Percentiles rank a stretch among this genome's conserved stretches.
phyloP scores from a whole-genome alignment of 169 alveolate species.

The Neospora caninum region DNA sequence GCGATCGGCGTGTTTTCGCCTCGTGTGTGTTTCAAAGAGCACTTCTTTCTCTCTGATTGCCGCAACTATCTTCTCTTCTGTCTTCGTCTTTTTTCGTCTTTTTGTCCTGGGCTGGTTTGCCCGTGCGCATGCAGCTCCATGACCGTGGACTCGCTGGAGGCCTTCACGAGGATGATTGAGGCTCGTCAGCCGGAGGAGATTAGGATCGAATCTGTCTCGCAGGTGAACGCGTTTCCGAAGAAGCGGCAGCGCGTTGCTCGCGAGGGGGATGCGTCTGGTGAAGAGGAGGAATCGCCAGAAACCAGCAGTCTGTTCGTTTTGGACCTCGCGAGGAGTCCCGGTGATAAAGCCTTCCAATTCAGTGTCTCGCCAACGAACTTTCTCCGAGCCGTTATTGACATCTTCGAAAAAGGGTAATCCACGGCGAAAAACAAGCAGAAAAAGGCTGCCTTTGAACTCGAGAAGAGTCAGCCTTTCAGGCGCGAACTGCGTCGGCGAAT shows the following conservation, averaged over 20 bases:
- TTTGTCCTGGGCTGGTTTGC: not conserved
- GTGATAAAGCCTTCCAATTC: slow-evolving; percentile 83
- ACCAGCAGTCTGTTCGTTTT: slow-evolving; percentile 69
- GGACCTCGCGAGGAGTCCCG: slow-evolving; percentile 78
- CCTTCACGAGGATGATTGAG: slow-evolving; percentile 15
- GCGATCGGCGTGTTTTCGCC: no score
- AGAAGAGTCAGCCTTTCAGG: no score
- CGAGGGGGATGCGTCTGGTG: not conserved
- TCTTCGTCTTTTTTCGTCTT: no score
- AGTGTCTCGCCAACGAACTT: slow-evolving; percentile 86
- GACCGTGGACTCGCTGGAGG: slow-evolving; percentile 25
- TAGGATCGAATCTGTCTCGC: slow-evolving; percentile 31
- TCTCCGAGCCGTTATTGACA: slow-evolving; percentile 81
- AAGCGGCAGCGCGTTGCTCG: not conserved
- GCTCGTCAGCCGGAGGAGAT: slow-evolving; percentile 38
- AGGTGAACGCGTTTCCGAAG: slow-evolving; percentile 13
- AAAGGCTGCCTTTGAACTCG: no score
- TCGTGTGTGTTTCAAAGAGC: no score
- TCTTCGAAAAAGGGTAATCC: slow-evolving; percentile 83
- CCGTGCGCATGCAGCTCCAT: not conserved
- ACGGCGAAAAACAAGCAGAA: no score
- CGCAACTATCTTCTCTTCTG: no score
- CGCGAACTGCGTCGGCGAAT: no score
- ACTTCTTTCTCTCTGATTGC: no score
- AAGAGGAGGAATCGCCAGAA: not conserved